phyloP scores from a whole-genome alignment of 352 stramenopile genomes.

The Hyaloperonospora brassicae region DNA sequence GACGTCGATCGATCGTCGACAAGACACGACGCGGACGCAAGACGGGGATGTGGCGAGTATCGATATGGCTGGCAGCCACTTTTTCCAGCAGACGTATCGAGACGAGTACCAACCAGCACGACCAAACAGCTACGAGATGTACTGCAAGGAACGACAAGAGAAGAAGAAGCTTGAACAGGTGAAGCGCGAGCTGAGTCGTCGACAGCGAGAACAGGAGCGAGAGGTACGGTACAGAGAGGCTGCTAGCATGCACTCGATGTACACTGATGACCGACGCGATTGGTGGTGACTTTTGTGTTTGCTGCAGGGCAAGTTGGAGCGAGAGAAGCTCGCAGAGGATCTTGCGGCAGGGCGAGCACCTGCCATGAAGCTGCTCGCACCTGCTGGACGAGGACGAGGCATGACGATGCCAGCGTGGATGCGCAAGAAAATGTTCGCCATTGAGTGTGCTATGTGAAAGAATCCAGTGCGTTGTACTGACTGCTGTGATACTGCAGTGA shows the following conservation, averaged over 20 bases:
- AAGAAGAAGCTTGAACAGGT: slow-evolving; percentile 78
- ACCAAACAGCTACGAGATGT: slow-evolving; percentile 86
- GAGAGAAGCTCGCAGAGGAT: slow-evolving; percentile 61
- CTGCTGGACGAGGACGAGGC: slow-evolving; percentile 70
- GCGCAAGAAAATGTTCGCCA: slow-evolving; percentile 82
- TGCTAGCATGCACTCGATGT: slow-evolving; percentile 1
- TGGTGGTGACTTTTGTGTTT: slow-evolving; percentile 2
- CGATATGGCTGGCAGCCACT: slow-evolving; percentile 25
- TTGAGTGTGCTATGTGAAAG: slow-evolving; percentile 1
- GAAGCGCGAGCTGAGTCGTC: slow-evolving; percentile 67
- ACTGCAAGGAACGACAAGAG: slow-evolving; percentile 70
- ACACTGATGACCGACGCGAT: not conserved
- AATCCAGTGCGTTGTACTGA: slow-evolving; percentile 11
- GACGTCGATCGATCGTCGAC: slow-evolving; percentile 11
- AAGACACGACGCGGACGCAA: slow-evolving; percentile 5
- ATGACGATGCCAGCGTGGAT: slow-evolving; percentile 91
- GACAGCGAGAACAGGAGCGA: slow-evolving; percentile 63
- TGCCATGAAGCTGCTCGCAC: slow-evolving; percentile 34
- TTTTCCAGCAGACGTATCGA: slow-evolving; percentile 66
- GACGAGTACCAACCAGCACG: slow-evolving; percentile 84
- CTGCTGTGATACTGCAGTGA: slow-evolving; percentile 36
- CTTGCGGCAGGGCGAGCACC: slow-evolving; percentile 59
- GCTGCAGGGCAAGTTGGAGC: slow-evolving; percentile 50
- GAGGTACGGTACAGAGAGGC: slow-evolving; percentile 29
- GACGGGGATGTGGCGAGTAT: slow-evolving; percentile 15